Conservation (phyloP, 805 yeast species). For the Torulaspora maleeae region DNA sequence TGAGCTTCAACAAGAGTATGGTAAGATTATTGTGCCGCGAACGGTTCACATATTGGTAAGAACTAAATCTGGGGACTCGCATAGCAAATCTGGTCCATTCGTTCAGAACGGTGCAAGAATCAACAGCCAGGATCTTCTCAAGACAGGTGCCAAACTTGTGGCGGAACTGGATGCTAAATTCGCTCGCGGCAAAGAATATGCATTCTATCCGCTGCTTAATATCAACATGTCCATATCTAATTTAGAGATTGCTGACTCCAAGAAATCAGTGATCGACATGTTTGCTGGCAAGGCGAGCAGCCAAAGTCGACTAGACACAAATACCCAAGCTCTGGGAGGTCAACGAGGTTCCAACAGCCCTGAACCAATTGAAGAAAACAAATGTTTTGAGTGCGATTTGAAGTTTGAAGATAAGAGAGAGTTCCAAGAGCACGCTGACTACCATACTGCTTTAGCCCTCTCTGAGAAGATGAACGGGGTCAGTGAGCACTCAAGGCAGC, state of each 20-base stretch:
- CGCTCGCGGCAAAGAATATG: slow-evolving; percentile 20
- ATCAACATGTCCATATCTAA: slow-evolving; percentile 51
- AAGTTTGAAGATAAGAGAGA: slow-evolving; percentile 16
- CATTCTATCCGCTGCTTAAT: slow-evolving; percentile 46
- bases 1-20: slow-evolving; percentile 63
- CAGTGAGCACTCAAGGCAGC: slow-evolving; percentile 20
- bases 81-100: slow-evolving; percentile 24
- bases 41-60: slow-evolving; percentile 42
- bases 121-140: slow-evolving; percentile 28
- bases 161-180: slow-evolving; percentile 38
- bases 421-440: slow-evolving; percentile 49
- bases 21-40: slow-evolving; percentile 41
- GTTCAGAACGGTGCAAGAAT: slow-evolving; percentile 7
- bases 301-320: neutral
- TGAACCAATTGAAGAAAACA: neutral
- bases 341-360: neutral
- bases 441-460: slow-evolving; percentile 48
- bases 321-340: neutral
- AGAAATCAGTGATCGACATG: slow-evolving; percentile 33
- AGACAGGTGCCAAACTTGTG: slow-evolving; percentile 38
- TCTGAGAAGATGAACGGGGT: slow-evolving; percentile 42
- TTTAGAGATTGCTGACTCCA: slow-evolving; percentile 44
- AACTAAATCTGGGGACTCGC: slow-evolving; percentile 22
- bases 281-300: slow-evolving; percentile 25
- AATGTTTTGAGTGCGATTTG: slow-evolving; percentile 24